Evolutionary conservation across 352 stramenopile species (phyloP).

Genomic region (Globisporangium cederbergense): DNA sequence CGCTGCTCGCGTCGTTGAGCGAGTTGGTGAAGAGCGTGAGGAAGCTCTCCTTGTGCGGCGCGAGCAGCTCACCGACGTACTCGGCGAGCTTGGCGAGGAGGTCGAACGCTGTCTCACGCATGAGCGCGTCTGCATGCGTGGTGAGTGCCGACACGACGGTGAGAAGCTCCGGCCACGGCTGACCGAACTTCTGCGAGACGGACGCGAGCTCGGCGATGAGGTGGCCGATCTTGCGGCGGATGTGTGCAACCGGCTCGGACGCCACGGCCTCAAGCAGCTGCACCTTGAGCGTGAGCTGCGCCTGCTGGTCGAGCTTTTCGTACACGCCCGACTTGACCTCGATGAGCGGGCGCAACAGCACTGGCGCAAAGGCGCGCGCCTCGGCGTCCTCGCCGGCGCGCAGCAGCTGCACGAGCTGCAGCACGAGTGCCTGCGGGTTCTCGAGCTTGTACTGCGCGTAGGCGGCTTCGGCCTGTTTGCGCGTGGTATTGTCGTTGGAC

Average conservation of each 20-base stretch:
- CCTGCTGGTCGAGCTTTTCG: conserved; percentile 45
- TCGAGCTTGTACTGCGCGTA: conserved; percentile 70
- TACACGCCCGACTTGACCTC: conserved; percentile 70
- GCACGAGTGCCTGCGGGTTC: conserved; percentile 60
- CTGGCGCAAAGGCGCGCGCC: conserved; percentile 67
- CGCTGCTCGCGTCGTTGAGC: conserved; percentile 54
- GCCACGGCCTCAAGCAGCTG: conserved; percentile 71
- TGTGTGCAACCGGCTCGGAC: conserved; percentile 60
- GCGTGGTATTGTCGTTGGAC: conserved; percentile 67
- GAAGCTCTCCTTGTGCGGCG: conserved; percentile 77
- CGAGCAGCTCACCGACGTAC: conserved; percentile 63
- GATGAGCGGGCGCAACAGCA: conserved; percentile 76
- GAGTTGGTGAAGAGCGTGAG: conserved; percentile 72
- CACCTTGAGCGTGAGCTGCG: conserved; percentile 56
- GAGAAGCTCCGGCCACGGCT: conserved; percentile 75
- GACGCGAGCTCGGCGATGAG: conserved; percentile 70
- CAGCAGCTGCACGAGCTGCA: conserved; percentile 64
- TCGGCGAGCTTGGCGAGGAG: conserved; percentile 71
- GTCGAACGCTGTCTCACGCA: conserved; percentile 78
- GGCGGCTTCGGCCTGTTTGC: conserved; percentile 71
- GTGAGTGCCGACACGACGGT: conserved; percentile 58
- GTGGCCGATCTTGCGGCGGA: conserved; percentile 82
- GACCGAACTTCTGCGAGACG: conserved; percentile 43
- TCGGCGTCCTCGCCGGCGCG: conserved; percentile 51
- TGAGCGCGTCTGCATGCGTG: conserved; percentile 42